phyloP scores from a whole-genome alignment of 495 filamentous ascomycete genomes.

The Astrothelium macrocarpum region DNA sequence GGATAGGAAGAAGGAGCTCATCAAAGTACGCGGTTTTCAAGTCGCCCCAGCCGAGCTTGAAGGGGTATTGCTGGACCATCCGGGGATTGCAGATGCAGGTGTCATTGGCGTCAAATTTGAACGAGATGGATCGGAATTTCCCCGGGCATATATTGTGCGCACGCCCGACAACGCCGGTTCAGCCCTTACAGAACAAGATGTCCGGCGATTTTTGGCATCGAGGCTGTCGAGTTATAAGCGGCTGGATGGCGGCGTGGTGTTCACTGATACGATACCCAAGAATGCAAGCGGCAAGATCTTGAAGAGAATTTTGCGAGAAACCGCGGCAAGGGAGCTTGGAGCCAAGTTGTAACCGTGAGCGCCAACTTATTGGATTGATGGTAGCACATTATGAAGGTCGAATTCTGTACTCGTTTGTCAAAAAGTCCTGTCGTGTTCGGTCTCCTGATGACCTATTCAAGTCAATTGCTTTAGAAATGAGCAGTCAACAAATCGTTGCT shows the following conservation, averaged over 20 bases:
- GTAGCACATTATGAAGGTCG: background rate
- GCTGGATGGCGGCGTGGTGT: constrained; percentile 71
- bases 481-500: too few species aligned
- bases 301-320: constrained; percentile 54
- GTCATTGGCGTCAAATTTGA: constrained; percentile 65
- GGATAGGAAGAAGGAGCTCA: constrained; percentile 29
- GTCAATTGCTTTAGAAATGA: too few species aligned
- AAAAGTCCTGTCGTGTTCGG: background rate
- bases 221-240: constrained; percentile 63
- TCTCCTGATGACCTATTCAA: too few species aligned
- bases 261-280: constrained; percentile 77
- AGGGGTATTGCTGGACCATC: constrained; percentile 38
- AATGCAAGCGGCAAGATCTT: constrained; percentile 82
- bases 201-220: constrained; percentile 47
- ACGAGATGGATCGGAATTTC: constrained; percentile 64
- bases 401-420: background rate
- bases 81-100: constrained; percentile 69
- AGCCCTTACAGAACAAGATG: constrained; percentile 29
- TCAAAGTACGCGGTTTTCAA: constrained; percentile 29
- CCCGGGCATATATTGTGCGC: constrained; percentile 68
- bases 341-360: background rate
- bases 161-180: constrained; percentile 40
- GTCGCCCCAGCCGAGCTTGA: constrained; percentile 25
- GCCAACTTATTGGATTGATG: background rate
- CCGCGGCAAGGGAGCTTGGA: constrained; percentile 38